phyloP scores from a whole-genome alignment of 208 protist species.

The Trichomonas vaginalis region DNA sequence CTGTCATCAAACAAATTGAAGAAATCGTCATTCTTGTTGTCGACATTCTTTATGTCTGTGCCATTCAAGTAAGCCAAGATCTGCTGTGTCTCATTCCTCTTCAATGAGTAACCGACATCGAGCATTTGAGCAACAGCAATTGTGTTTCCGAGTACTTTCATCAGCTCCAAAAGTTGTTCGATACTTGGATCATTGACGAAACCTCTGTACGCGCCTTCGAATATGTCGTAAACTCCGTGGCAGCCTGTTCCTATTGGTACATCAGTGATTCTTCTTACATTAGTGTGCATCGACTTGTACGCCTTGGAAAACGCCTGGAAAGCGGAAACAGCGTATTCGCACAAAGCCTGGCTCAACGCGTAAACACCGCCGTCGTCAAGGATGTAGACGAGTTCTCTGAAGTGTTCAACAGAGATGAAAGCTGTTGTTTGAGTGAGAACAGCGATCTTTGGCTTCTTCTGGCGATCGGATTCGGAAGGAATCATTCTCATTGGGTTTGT shows the following conservation, averaged over 20 bases:
- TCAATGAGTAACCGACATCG: not conserved
- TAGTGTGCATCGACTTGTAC: not conserved
- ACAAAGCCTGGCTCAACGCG: not conserved
- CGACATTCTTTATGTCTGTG: not conserved
- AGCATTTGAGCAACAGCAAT: conserved; percentile 11
- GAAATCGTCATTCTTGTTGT: not conserved
- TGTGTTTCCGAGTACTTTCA: not conserved
- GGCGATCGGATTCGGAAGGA: not conserved
- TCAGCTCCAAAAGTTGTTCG: not conserved
- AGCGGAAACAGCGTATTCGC: too few relatives aligned
- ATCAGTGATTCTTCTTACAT: not conserved
- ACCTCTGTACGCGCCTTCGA: not conserved
- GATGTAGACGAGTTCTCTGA: not conserved
- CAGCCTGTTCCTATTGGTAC: not conserved
- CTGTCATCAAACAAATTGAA: not conserved
- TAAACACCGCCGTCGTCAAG: not conserved
- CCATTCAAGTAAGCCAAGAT: not conserved
- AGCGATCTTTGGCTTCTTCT: not conserved
- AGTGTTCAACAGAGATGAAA: not conserved
- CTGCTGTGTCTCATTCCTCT: not conserved
- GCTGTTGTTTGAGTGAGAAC: not conserved
- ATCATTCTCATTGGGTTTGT: not conserved
- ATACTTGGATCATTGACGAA: not conserved
- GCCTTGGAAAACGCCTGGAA: not conserved
- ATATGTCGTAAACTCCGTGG: not conserved